These are phyloP conservation scores for Ilex paraguariensis DNA, from an alignment of 305 asterid species.

Conservation along the genomic window DNA sequence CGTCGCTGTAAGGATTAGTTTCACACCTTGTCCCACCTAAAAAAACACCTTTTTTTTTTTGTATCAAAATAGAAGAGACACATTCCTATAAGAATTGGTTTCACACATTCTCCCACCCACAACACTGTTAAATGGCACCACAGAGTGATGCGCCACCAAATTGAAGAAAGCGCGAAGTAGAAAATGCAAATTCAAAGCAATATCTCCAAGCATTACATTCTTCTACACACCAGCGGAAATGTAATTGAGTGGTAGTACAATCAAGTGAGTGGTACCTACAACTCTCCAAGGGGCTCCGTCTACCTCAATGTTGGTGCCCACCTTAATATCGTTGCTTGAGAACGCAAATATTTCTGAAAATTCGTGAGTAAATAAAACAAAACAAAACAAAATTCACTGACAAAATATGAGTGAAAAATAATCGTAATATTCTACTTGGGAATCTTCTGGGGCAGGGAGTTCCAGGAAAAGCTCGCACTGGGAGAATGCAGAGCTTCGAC, in stretches of 20 bases:
- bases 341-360: conserved; percentile 60
- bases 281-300: conserved; percentile 94
- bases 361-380: not conserved
- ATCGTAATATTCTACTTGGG: conserved; percentile 35
- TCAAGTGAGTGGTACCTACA: conserved; percentile 40
- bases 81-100: too few species aligned
- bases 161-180: too few species aligned
- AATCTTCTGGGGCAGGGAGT: conserved; percentile 26
- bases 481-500: conserved; percentile 25
- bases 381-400: not conserved
- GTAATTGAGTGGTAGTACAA: not conserved
- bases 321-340: conserved; percentile 90
- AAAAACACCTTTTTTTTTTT: too few species aligned
- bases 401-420: not conserved
- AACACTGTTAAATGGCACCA: too few species aligned
- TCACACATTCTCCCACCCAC: too few species aligned
- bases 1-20: too few species aligned
- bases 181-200: too few species aligned
- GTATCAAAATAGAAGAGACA: too few species aligned
- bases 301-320: conserved; percentile 86
- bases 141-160: too few species aligned
- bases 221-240: too few species aligned
- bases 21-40: too few species aligned
- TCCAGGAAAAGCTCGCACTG: conserved; percentile 27
- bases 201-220: too few species aligned